Percentiles rank a stretch among this genome's conserved stretches.
Conservation (phyloP, 768 basidiomycete species). For the Arthromyces matolae region DNA sequence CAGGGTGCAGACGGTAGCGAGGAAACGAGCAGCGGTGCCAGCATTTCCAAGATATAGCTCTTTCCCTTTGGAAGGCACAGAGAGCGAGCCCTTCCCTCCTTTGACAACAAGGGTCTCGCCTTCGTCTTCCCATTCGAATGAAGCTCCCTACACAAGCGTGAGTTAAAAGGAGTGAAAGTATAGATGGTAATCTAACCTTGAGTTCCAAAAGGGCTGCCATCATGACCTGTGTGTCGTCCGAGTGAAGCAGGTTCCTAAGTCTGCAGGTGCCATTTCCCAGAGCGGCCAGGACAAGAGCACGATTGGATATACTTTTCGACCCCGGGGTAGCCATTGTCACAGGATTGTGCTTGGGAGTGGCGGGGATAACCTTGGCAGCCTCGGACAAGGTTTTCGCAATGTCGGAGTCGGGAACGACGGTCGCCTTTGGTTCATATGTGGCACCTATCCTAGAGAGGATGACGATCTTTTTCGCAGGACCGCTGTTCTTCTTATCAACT, state of each 20-base stretch:
- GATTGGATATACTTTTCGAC: conserved; percentile 94
- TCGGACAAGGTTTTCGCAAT: conserved; percentile 82
- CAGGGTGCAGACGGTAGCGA: conserved; percentile 93
- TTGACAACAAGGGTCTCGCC: conserved; percentile 93
- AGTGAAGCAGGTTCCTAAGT: conserved; percentile 88
- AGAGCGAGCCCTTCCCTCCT: conserved; percentile 79
- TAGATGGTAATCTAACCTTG: conserved; percentile 47
- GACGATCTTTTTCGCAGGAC: conserved; percentile 89
- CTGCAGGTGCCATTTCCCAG: conserved; percentile 86
- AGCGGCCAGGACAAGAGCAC: conserved; percentile 90
- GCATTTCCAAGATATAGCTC: conserved; percentile 96
- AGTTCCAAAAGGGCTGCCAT: conserved; percentile 90
- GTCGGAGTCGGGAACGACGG: conserved; percentile 73
- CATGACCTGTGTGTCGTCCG: conserved; percentile 99
- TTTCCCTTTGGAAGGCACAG: conserved; percentile 73
- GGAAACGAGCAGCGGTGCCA: conserved; percentile 95
- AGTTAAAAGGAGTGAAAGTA: conserved; percentile 4
- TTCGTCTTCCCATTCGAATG: conserved; percentile 92
- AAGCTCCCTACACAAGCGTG: conserved; percentile 62
- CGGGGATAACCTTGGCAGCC: conserved; percentile 71
- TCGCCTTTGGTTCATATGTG: conserved; percentile 89
- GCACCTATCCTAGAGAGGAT: conserved; percentile 87
- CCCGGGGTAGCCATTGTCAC: conserved; percentile 87
- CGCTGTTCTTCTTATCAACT: conserved; percentile 97
- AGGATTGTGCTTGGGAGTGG: conserved; percentile 56